phyloP scores from a whole-genome alignment of 1,284 basidiomycete species.

The Papiliotrema nemorosa region DNA sequence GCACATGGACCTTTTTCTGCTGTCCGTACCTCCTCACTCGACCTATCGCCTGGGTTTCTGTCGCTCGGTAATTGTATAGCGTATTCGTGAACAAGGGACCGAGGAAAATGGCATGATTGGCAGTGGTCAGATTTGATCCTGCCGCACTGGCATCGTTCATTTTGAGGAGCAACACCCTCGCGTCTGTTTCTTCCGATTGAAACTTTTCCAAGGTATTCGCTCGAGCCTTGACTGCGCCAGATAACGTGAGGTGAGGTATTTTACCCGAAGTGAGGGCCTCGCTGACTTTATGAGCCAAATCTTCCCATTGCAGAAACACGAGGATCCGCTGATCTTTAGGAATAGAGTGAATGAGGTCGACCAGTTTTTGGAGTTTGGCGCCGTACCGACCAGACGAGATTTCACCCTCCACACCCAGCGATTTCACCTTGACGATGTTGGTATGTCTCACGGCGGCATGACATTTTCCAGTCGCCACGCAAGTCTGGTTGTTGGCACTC shows the following conservation, averaged over 20 bases:
- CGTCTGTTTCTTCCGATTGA: constrained; percentile 63
- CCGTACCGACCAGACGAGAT: constrained; percentile 75
- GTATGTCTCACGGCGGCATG: constrained; percentile 64
- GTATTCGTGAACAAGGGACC: constrained; percentile 77
- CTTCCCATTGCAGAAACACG: constrained; percentile 90
- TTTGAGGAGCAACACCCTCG: constrained; percentile 77
- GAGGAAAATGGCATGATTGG: constrained; percentile 92
- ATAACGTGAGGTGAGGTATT: constrained; percentile 75
- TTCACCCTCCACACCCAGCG: constrained; percentile 78
- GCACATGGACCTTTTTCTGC: constrained; percentile 71
- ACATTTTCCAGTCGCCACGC: constrained; percentile 68
- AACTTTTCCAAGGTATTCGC: constrained; percentile 78
- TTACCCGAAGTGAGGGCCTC: constrained; percentile 71
- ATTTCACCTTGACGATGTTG: constrained; percentile 80
- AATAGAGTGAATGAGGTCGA: constrained; percentile 75
- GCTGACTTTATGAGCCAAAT: constrained; percentile 83
- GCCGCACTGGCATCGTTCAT: constrained; percentile 92
- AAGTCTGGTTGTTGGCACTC: constrained; percentile 73
- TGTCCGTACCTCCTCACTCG: constrained; percentile 84
- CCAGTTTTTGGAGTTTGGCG: constrained; percentile 79
- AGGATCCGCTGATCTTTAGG: constrained; percentile 75
- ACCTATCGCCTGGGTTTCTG: constrained; percentile 85
- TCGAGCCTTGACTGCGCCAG: constrained; percentile 69
- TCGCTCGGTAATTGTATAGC: constrained; percentile 77
- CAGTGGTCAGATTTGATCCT: constrained; percentile 85